A percentile compares a stretch with the other conserved stretches of the same genome.
Evolutionary conservation across 345 rosid genomes (phyloP).

Genomic region (Rhizophora mangle): DNA sequence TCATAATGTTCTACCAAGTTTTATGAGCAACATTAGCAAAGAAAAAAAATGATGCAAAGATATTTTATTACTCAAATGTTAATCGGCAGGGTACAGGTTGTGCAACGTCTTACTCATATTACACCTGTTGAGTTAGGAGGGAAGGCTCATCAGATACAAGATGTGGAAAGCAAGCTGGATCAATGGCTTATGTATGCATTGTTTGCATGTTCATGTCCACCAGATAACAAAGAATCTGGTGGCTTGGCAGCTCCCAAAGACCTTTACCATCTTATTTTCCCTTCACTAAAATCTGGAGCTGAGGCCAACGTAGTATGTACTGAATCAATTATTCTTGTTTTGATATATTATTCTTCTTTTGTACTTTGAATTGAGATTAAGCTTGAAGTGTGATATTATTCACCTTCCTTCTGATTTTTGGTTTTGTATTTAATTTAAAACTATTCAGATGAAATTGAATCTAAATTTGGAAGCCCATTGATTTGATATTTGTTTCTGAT

Average conservation of each 20-base stretch:
- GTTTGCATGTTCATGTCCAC: slow-evolving; percentile 96
- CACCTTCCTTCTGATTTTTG: no score
- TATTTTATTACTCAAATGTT: slow-evolving; percentile 13
- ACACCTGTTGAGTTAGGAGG: slow-evolving; percentile 95
- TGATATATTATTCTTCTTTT: slow-evolving; percentile 4
- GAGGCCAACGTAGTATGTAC: slow-evolving; percentile 76
- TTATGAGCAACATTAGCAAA: slow-evolving; percentile 1
- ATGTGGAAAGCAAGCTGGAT: slow-evolving; percentile 86
- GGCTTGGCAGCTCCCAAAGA: slow-evolving; percentile 77
- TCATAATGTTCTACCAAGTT: slow-evolving; percentile 10
- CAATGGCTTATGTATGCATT: slow-evolving; percentile 97
- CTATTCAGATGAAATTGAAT: no score
- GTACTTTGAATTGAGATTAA: not conserved
- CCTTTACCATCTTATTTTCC: slow-evolving; percentile 83
- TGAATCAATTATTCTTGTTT: not conserved
- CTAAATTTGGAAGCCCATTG: not conserved
- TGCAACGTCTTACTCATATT: slow-evolving; percentile 78
- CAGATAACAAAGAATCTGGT: slow-evolving; percentile 74
- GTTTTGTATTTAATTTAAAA: no score
- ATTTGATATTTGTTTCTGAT: slow-evolving; percentile 1
- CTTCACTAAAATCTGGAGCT: slow-evolving; percentile 83
- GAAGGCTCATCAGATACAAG: slow-evolving; percentile 85
- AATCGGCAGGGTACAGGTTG: slow-evolving; percentile 66
- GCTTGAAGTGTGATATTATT: no score
- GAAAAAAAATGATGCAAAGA: not conserved